Base-by-base conservation (phyloP, 768 basidiomycete genomes). In the Trametes coccinea region DNA sequence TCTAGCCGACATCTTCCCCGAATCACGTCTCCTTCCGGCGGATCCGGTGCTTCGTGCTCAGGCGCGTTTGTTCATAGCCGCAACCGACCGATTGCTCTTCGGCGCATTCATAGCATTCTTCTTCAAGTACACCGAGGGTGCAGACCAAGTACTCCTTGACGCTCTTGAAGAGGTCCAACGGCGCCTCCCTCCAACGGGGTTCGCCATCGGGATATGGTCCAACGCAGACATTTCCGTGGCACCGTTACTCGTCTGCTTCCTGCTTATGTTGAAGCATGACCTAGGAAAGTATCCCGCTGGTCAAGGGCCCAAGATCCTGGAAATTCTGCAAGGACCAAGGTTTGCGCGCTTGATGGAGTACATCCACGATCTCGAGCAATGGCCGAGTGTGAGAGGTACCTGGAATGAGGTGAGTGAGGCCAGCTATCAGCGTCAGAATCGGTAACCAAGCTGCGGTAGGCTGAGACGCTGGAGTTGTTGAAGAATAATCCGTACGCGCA, bases 41-140 rank as follows among this genome's bases (percentile, higher is more conserved):
- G 82, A 85, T 67, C 83, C 84, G 0, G 77, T 88, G 39, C 66
- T 69, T 2, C 82, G 85, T 34, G 87, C 88, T 31, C 75, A 80
- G 57, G 81, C 78, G 7, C 84, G 87, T n/a, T 82, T 88, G 71
- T 85, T 88, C 75, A 78, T 83, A 67, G 83, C 86, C 59, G 72
- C 77, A 3, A 74, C 83, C 29, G 3, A 79, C 74, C 59, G 80
- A 80, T 56, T 71, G 60, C 71, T 85, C 62, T 44, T 69, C 22
- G 75, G 81, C 0, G 72, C 73, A 0, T 81, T 72, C 64, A 62
- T 64, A 47, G 77, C 67, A 3, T 76, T 79, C 45, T 33, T 80
- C 14, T 85, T 87, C 73, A 78, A 82, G 66, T 84, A 87, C 70
- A 72, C 22, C 69, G 67, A 44, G 68, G 63, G 1, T 79, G 78